Percentiles rank a stretch among this genome's conserved stretches.
Evolutionary conservation across 495 filamentous ascomycete genomes (phyloP).

Genomic region (Xylaria castorea): DNA sequence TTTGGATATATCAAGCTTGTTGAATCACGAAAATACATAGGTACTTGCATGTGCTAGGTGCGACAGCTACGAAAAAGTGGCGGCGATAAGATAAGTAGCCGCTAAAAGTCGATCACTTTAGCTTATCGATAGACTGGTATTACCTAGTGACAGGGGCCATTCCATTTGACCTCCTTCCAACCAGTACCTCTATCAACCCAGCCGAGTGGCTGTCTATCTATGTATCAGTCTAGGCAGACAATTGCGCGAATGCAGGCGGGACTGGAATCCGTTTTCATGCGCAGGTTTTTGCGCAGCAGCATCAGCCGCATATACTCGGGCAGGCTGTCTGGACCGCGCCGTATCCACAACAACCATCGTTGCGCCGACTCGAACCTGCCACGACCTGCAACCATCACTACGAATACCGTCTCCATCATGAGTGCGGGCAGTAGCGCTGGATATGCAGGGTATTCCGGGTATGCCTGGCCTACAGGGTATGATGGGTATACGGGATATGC

Average conservation of each 20-base stretch:
- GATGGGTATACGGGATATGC: neutral
- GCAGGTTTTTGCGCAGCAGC: neutral
- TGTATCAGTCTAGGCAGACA: neutral
- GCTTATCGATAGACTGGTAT: constrained; percentile 6
- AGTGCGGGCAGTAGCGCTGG: neutral
- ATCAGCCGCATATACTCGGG: neutral
- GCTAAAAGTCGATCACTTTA: neutral
- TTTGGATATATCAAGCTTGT: neutral
- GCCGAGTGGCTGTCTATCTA: neutral
- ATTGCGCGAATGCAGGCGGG: constrained; percentile 8
- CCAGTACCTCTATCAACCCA: neutral
- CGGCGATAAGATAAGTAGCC: neutral
- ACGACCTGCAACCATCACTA: neutral
- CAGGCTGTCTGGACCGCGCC: neutral
- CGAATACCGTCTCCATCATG: constrained; percentile 6
- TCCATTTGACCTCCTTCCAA: neutral
- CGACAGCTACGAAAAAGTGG: neutral
- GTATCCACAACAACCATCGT: neutral
- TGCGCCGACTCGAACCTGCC: neutral
- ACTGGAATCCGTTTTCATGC: neutral
- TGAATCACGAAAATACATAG: neutral
- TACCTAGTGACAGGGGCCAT: neutral
- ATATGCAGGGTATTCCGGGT: neutral
- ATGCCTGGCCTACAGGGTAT: neutral
- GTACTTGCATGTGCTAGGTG: neutral